These are phyloP conservation scores for Phalaenopsis aphrodite DNA, from an alignment of 106 monocot genomes.

Conservation along the genomic window DNA sequence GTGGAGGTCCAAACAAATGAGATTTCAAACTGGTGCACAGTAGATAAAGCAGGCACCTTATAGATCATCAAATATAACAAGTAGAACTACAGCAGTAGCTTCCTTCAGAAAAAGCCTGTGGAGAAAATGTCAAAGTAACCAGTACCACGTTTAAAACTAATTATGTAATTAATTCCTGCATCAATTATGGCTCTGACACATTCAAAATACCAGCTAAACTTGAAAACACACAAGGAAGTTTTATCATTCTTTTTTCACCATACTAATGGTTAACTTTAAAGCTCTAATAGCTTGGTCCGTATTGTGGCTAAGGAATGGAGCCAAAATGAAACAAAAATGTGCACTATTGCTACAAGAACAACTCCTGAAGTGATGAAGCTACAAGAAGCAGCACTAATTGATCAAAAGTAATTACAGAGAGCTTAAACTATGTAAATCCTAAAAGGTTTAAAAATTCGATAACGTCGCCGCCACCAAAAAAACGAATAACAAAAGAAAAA, in stretches of 20 bases:
- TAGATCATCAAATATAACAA: slow-evolving; percentile 92
- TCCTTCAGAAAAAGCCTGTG: slow-evolving; percentile 88
- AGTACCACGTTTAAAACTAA: slow-evolving; percentile 68
- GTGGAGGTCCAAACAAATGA: slow-evolving; percentile 87
- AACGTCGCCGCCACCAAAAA: too few species aligned
- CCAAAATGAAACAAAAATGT: background rate
- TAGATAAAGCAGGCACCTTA: slow-evolving; percentile 82
- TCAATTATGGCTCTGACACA: slow-evolving; percentile 12
- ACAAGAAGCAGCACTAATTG: background rate
- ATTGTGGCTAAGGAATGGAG: background rate
- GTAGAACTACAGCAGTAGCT: slow-evolving; percentile 95
- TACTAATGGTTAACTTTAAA: background rate
- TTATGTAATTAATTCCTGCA: slow-evolving; percentile 36
- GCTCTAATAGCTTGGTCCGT: background rate
- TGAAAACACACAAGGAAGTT: background rate
- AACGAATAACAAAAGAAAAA: too few species aligned
- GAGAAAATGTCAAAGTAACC: slow-evolving; percentile 79
- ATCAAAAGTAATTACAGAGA: background rate
- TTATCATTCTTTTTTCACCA: background rate
- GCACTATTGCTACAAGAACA: background rate
- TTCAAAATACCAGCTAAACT: background rate
- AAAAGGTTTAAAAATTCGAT: too few species aligned
- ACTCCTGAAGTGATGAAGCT: background rate
- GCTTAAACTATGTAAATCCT: background rate
- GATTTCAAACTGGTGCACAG: slow-evolving; percentile 84